A percentile compares a stretch with the other conserved stretches of the same genome.
phyloP scores from a whole-genome alignment of 2,329 filamentous ascomycete genomes.

The Phialemonium atrogriseum region DNA sequence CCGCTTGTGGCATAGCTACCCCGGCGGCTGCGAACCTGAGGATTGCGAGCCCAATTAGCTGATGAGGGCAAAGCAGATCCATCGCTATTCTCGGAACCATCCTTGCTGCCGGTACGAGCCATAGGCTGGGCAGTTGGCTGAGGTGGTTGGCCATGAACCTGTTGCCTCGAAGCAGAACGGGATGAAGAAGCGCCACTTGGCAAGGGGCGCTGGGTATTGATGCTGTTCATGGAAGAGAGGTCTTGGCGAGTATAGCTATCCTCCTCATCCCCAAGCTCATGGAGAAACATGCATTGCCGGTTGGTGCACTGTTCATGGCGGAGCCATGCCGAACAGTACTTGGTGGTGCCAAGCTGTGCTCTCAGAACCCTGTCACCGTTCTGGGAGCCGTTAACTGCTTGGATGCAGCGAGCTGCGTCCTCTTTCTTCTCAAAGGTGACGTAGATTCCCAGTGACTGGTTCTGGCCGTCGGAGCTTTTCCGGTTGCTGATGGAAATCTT shows the following conservation, averaged over 20 bases:
- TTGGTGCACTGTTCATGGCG: conserved; percentile 93
- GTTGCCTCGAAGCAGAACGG: conserved; percentile 45
- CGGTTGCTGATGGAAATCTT: conserved; percentile 98
- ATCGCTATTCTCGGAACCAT: conserved; percentile 66
- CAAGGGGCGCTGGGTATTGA: conserved; percentile 67
- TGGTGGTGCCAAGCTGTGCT: conserved; percentile 80
- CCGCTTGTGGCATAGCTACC: conserved; percentile 76
- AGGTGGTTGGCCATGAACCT: conserved; percentile 31
- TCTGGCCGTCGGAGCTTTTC: conserved; percentile 66
- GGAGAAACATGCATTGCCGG: conserved; percentile 93
- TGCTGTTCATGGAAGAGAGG: conserved; percentile 87
- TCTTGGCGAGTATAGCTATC: conserved; percentile 95
- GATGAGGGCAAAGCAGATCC: conserved; percentile 87
- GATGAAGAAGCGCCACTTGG: conserved; percentile 42
- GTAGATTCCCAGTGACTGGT: conserved; percentile 90
- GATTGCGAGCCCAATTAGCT: conserved; percentile 80
- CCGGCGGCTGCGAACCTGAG: conserved; percentile 56
- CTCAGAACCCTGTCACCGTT: conserved; percentile 83
- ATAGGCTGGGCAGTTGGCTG: conserved; percentile 50
- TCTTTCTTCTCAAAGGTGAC: conserved; percentile 94
- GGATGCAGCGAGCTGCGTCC: conserved; percentile 84
- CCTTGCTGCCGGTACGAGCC: conserved; percentile 69
- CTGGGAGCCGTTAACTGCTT: conserved; percentile 82
- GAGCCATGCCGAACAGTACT: conserved; percentile 96
- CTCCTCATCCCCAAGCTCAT: conserved; percentile 96